These are phyloP conservation scores for Dimocarpus longan DNA, from an alignment of 345 rosid genomes.

Conservation along the genomic window DNA sequence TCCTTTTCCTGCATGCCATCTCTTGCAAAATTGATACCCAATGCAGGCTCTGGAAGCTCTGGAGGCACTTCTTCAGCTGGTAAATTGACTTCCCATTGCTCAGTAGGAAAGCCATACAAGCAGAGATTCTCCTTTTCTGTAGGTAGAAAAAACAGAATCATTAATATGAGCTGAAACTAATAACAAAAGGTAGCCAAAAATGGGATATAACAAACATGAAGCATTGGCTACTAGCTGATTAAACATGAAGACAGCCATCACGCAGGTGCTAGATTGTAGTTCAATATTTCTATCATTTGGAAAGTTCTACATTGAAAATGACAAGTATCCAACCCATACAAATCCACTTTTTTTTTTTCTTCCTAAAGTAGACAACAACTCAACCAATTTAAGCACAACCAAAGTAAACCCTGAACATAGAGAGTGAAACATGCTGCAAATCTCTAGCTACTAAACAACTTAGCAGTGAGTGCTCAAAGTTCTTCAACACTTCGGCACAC, in stretches of 20 bases:
- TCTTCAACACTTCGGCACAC: not conserved
- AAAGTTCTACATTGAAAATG: not conserved
- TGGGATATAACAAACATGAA: not conserved
- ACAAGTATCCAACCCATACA: not conserved
- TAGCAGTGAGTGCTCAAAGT: not conserved
- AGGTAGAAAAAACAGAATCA: constrained; percentile 9
- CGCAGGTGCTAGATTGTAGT: not conserved
- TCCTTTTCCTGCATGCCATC: constrained; percentile 92
- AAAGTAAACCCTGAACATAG: not conserved
- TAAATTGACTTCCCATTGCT: constrained; percentile 88
- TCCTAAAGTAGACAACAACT: not conserved
- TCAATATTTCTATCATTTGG: not conserved
- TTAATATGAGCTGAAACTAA: not conserved
- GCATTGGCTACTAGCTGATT: not conserved
- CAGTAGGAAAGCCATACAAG: constrained; percentile 79
- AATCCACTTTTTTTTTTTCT: not conserved
- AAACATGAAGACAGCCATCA: not conserved
- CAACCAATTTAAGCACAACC: not conserved
- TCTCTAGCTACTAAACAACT: not conserved
- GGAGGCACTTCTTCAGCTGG: constrained; percentile 98
- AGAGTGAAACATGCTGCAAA: not conserved
- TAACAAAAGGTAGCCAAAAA: not conserved
- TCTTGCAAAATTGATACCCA: constrained; percentile 95
- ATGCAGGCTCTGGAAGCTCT: constrained; percentile 92
- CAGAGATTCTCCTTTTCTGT: constrained; percentile 90